These are phyloP conservation scores for Lasiosphaeria ovina DNA, from an alignment of 495 filamentous ascomycete genomes.

Conservation along the genomic window DNA sequence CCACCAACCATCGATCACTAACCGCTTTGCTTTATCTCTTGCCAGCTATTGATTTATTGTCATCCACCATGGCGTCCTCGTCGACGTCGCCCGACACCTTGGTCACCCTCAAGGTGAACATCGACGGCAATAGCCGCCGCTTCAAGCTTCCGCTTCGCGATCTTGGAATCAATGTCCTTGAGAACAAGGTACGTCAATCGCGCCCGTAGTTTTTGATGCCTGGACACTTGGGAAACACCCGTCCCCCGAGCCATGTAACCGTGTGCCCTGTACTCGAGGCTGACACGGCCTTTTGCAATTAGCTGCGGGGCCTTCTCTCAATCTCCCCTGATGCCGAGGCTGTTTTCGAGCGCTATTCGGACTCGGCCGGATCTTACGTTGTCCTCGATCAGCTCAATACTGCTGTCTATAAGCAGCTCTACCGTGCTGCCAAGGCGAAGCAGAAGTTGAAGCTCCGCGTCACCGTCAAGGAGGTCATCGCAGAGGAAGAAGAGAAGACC, in stretches of 20 bases:
- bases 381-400: conserved; percentile 73
- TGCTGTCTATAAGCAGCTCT: conserved; percentile 92
- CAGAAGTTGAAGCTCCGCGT: conserved; percentile 90
- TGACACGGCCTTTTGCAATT: conserved; percentile 20
- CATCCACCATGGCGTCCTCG: conserved; percentile 48
- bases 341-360: conserved; percentile 91
- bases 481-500: conserved; percentile 33
- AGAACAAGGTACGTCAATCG: conserved; percentile 73
- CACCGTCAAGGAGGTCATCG: conserved; percentile 42
- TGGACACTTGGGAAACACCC: too few species aligned
- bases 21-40: neutral
- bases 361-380: conserved; percentile 81
- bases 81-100: conserved; percentile 66
- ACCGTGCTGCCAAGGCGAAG: conserved; percentile 96
- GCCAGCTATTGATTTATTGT: neutral
- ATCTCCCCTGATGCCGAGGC: conserved; percentile 67
- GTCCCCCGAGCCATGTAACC: too few species aligned
- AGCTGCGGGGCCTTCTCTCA: conserved; percentile 74
- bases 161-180: conserved; percentile 70
- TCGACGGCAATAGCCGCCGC: conserved; percentile 69
- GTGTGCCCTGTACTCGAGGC: neutral
- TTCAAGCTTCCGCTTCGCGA: conserved; percentile 90
- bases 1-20: neutral
- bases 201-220: neutral
- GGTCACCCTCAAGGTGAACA: conserved; percentile 81